Percentiles rank a stretch among this genome's conserved stretches.
These are phyloP conservation scores for Blastobotrys illinoisensis DNA, from an alignment of 1,139 yeast genomes.

Conservation along the genomic window DNA sequence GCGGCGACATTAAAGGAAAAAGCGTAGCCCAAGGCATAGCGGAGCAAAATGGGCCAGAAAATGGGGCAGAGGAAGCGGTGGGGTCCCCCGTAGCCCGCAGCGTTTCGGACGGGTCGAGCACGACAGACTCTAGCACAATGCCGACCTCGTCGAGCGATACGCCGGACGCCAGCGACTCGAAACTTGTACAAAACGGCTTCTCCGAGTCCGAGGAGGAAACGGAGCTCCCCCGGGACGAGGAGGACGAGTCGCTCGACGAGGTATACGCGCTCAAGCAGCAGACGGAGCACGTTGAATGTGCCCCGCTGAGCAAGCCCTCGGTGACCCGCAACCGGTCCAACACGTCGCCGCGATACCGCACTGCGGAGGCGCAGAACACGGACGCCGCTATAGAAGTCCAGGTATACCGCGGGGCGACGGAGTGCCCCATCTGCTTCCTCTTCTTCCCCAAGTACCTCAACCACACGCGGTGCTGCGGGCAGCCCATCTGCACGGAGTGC, in stretches of 20 bases:
- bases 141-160: not conserved
- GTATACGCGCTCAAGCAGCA: conserved; percentile 13
- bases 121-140: not conserved
- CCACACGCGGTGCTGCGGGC: conserved; percentile 83
- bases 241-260: conserved; percentile 5
- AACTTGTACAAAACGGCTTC: not conserved
- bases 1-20: no score
- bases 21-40: no score
- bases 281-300: conserved; percentile 14
- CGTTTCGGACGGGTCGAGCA: not conserved
- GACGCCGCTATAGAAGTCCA: conserved; percentile 30
- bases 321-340: not conserved
- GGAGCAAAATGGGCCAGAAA: no score
- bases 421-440: conserved; percentile 93
- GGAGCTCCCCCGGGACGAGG: not conserved
- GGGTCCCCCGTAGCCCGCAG: not conserved
- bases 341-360: not conserved
- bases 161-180: not conserved
- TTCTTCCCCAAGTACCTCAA: conserved; percentile 77
- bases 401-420: conserved; percentile 62
- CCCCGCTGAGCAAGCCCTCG: not conserved
- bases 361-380: not conserved
- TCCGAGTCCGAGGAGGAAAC: not conserved
- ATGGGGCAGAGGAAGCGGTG: no score
- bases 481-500: conserved; percentile 93